A percentile compares a stretch with the other conserved stretches of the same genome.
phyloP scores from a whole-genome alignment of 2,329 filamentous ascomycete species.

The Apiospora saccharicola region DNA sequence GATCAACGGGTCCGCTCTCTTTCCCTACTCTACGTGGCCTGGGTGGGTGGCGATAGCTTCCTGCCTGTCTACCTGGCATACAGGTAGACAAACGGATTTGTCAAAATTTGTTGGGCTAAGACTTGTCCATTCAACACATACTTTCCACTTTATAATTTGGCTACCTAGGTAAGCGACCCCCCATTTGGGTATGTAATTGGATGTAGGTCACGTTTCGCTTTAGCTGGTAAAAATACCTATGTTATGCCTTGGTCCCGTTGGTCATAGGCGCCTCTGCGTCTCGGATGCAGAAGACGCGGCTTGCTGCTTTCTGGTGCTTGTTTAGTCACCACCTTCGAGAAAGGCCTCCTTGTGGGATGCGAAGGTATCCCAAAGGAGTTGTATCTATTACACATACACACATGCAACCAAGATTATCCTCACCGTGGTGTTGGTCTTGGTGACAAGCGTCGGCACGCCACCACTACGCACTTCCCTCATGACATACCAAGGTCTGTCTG shows the following conservation, averaged over 20 bases:
- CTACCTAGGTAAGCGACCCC: neutral
- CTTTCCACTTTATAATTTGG: neutral
- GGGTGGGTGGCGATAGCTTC: slow-evolving; percentile 7
- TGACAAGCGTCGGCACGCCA: neutral
- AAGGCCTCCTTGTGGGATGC: neutral
- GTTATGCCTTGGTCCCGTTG: neutral
- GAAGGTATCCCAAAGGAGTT: neutral
- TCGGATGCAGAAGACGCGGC: neutral
- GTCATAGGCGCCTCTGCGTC: neutral
- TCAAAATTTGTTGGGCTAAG: neutral
- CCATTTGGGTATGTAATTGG: neutral
- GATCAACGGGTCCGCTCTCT: neutral
- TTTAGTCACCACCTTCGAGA: neutral
- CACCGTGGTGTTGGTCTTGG: neutral
- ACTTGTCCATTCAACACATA: neutral
- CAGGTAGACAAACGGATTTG: neutral
- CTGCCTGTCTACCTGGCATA: neutral
- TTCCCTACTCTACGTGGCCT: neutral
- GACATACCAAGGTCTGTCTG: neutral
- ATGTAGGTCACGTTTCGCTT: neutral
- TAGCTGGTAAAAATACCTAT: neutral
- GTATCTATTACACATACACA: neutral
- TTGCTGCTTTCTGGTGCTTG: neutral
- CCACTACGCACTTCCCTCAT: neutral
- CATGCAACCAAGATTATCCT: neutral